These are phyloP conservation scores for Creolimax fragrantissima DNA, from an alignment of 78 protist genomes.

Conservation along the genomic window DNA sequence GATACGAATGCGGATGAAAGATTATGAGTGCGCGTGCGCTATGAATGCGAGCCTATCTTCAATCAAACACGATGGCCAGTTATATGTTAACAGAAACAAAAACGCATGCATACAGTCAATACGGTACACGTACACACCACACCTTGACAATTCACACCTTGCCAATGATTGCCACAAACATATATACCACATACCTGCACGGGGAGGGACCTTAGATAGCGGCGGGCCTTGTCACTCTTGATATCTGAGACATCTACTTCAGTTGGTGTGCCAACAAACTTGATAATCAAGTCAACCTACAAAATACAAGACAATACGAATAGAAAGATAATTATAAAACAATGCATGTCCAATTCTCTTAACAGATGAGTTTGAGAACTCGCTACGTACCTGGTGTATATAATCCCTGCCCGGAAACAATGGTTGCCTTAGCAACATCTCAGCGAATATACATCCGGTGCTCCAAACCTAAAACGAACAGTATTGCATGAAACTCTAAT, in stretches of 20 bases:
- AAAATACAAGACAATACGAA: too few species aligned
- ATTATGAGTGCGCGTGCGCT: too few species aligned
- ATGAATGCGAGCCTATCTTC: too few species aligned
- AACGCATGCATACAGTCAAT: not conserved
- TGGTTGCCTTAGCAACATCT: conserved; percentile 11
- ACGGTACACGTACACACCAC: not conserved
- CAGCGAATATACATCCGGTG: conserved; percentile 24
- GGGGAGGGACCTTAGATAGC: conserved; percentile 49
- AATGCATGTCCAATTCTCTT: too few species aligned
- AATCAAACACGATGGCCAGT: too few species aligned
- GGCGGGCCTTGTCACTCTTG: conserved; percentile 39
- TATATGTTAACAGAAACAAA: too few species aligned
- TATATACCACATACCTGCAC: conserved; percentile 38
- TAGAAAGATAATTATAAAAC: too few species aligned
- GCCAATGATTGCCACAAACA: not conserved
- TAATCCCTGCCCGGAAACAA: conserved; percentile 61
- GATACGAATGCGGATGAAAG: too few species aligned
- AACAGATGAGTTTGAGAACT: too few species aligned
- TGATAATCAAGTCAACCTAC: conserved; percentile 17
- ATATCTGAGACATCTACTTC: conserved; percentile 53
- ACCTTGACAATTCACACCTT: not conserved
- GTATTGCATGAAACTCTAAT: too few species aligned
- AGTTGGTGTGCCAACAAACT: conserved; percentile 44
- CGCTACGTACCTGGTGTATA: conserved; percentile 31
- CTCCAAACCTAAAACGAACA: conserved; percentile 11